These are phyloP conservation scores for Pythium biforme DNA, from an alignment of 352 stramenopile species.

Conservation along the genomic window DNA sequence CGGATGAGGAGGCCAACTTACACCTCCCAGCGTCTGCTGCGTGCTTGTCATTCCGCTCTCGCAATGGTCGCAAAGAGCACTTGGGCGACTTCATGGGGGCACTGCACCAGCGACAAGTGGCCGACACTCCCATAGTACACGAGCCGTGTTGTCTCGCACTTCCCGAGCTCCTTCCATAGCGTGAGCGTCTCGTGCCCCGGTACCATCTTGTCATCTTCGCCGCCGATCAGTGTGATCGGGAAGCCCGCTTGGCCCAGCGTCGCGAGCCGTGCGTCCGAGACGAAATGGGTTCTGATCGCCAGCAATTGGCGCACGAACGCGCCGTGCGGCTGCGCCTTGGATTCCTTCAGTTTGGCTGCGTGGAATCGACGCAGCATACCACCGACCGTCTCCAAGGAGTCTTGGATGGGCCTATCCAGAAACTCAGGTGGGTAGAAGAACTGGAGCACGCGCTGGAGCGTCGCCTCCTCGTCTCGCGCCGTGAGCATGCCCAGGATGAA, in stretches of 20 bases:
- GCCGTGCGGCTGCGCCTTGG: neutral
- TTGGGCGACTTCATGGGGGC: neutral
- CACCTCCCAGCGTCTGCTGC: too few species aligned
- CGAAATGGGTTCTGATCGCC: neutral
- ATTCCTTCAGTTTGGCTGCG: neutral
- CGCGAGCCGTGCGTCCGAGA: constrained; percentile 1
- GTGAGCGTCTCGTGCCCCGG: neutral
- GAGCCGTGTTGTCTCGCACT: neutral
- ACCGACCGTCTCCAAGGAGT: neutral
- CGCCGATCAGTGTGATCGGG: neutral
- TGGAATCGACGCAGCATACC: constrained; percentile 1
- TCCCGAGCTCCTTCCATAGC: neutral
- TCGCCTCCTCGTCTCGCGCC: neutral
- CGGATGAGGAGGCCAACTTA: too few species aligned
- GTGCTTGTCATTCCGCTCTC: too few species aligned
- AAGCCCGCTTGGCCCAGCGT: neutral
- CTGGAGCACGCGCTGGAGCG: neutral
- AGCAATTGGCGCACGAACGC: neutral
- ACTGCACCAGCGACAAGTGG: neutral
- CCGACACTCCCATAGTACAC: neutral
- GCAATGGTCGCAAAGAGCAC: constrained; percentile 2
- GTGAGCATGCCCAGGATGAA: constrained; percentile 3
- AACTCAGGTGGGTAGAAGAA: constrained; percentile 2
- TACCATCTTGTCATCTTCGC: neutral
- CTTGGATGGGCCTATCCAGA: neutral